phyloP scores from a whole-genome alignment of 1,284 basidiomycete species.

The Papiliotrema nemorosa region DNA sequence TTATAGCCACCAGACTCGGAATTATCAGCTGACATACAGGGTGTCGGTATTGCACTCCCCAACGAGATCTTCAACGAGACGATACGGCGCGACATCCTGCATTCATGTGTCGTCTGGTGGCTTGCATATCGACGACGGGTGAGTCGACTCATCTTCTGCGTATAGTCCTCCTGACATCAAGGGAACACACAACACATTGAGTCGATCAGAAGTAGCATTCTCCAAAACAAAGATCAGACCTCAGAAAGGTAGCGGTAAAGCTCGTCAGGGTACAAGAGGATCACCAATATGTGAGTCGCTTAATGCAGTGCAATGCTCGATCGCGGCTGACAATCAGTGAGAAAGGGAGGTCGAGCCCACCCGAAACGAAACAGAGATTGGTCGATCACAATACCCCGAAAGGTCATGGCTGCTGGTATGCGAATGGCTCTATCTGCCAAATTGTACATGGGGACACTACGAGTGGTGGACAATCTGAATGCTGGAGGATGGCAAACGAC shows the following conservation, averaged over 20 bases:
- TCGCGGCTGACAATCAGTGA: slow-evolving; percentile 29
- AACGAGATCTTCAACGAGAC: slow-evolving; percentile 70
- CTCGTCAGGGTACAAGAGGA: slow-evolving; percentile 82
- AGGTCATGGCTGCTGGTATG: slow-evolving; percentile 90
- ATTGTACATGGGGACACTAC: slow-evolving; percentile 67
- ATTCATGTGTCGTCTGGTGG: slow-evolving; percentile 86
- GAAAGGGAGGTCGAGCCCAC: slow-evolving; percentile 87
- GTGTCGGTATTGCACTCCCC: slow-evolving; percentile 37
- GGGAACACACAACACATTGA: slow-evolving; percentile 64
- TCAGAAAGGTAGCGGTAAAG: slow-evolving; percentile 88
- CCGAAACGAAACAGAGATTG: slow-evolving; percentile 89
- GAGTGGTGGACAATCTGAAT: slow-evolving; percentile 72
- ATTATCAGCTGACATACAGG: slow-evolving; percentile 9
- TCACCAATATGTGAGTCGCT: slow-evolving; percentile 68
- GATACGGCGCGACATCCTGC: slow-evolving; percentile 85
- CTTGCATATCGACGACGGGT: slow-evolving; percentile 80
- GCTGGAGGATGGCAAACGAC: slow-evolving; percentile 48
- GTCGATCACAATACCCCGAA: slow-evolving; percentile 81
- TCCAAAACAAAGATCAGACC: slow-evolving; percentile 83
- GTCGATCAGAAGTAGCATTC: slow-evolving; percentile 80
- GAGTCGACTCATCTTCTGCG: slow-evolving; percentile 1
- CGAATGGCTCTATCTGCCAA: slow-evolving; percentile 79
- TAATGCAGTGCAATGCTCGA: not conserved
- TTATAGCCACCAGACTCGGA: slow-evolving; percentile 3
- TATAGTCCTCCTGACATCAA: slow-evolving; percentile 1